phyloP scores from a whole-genome alignment of 495 filamentous ascomycete species.

The Lasiosphaeriaceae sp. region DNA sequence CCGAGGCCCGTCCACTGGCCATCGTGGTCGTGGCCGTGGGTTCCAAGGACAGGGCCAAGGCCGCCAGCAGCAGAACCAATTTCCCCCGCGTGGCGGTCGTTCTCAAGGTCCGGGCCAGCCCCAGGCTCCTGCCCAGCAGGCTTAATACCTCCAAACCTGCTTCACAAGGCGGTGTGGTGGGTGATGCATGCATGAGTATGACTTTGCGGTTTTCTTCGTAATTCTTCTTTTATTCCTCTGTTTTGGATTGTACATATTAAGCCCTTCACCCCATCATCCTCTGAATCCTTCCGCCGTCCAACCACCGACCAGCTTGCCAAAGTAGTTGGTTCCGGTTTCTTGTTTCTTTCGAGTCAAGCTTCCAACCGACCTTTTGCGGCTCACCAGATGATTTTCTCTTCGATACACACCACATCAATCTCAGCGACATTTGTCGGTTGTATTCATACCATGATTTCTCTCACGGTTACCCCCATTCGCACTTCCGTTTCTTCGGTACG shows the following conservation, averaged over 20 bases:
- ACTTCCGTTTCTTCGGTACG: slow-evolving; percentile 9
- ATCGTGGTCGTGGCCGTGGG: slow-evolving; percentile 22
- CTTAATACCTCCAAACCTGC: slow-evolving; percentile 10
- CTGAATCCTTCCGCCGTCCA: not conserved
- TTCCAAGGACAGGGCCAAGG: slow-evolving; percentile 30
- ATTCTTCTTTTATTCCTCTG: slow-evolving; percentile 11
- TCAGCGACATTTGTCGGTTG: slow-evolving; percentile 15
- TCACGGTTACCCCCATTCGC: not conserved
- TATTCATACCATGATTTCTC: slow-evolving; percentile 21
- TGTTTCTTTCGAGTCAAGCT: not conserved
- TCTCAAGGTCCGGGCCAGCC: slow-evolving; percentile 25
- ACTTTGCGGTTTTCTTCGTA: slow-evolving; percentile 12
- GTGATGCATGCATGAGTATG: slow-evolving; percentile 14
- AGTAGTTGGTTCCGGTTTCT: not conserved
- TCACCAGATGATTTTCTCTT: not conserved
- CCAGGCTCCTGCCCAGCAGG: slow-evolving; percentile 27
- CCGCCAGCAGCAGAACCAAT: slow-evolving; percentile 35
- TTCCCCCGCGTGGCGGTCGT: slow-evolving; percentile 39
- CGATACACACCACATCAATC: slow-evolving; percentile 2
- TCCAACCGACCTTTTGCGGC: not conserved
- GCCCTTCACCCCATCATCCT: slow-evolving; percentile 9
- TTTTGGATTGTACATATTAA: slow-evolving; percentile 36
- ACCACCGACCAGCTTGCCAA: not conserved
- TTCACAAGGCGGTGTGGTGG: slow-evolving; percentile 1
- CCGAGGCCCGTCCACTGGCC: slow-evolving; percentile 34